These are phyloP conservation scores for Fusarium pseudonygamai DNA, from an alignment of 2,329 filamentous ascomycete species.

Conservation along the genomic window DNA sequence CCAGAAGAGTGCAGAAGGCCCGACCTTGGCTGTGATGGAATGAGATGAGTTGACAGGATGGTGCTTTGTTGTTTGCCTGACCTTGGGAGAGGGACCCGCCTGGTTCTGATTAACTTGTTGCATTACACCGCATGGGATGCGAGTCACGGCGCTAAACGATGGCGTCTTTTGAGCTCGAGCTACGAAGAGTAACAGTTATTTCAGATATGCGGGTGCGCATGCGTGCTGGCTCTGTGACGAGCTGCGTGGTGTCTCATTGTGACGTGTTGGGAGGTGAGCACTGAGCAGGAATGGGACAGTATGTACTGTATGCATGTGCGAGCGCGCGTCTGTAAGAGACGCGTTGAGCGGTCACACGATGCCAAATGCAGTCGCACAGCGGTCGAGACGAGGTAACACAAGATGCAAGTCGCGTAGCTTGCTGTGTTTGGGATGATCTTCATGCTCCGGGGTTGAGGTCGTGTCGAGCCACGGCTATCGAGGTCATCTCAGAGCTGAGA, in stretches of 20 bases:
- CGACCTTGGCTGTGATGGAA: constrained; percentile 15
- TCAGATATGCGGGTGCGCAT: constrained; percentile 10
- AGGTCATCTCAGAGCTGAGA: constrained; percentile 18
- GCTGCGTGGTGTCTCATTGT: constrained; percentile 36
- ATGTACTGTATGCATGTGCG: constrained; percentile 8
- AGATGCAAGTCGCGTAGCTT: constrained; percentile 20
- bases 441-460: constrained; percentile 17
- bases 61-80: constrained; percentile 4
- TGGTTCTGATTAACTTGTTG: constrained; percentile 4
- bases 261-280: constrained; percentile 38
- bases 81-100: constrained; percentile 17
- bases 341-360: constrained; percentile 21
- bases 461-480: constrained; percentile 17
- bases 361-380: constrained; percentile 4
- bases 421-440: constrained; percentile 14
- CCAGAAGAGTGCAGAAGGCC: constrained; percentile 20
- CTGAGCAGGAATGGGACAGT: constrained; percentile 13
- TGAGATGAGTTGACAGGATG: neutral
- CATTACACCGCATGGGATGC: constrained; percentile 31
- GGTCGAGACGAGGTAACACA: constrained; percentile 16
- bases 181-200: constrained; percentile 1
- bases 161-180: constrained; percentile 4
- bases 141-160: constrained; percentile 33
- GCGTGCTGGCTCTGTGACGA: constrained; percentile 27
- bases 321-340: constrained; percentile 1